Evolutionary conservation across 2,329 filamentous ascomycete species (phyloP).

Genomic region (Graphilbum ipis-grandicollis): DNA sequence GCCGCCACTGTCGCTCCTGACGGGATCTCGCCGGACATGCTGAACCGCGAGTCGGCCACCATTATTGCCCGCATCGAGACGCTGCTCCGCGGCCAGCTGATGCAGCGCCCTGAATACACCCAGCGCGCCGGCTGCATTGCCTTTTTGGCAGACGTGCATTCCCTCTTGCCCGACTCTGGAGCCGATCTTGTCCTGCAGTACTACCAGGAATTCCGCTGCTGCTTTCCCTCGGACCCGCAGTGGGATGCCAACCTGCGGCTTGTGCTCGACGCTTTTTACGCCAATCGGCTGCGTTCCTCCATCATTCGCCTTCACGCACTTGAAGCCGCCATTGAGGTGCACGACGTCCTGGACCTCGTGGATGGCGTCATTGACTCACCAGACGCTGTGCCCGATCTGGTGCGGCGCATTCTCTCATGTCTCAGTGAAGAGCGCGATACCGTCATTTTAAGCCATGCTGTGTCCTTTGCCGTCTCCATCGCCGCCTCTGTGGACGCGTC

Average conservation of each 20-base stretch:
- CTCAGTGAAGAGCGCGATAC: conserved; percentile 47
- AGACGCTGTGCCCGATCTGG: conserved; percentile 39
- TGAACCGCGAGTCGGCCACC: conserved; percentile 24
- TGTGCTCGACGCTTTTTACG: conserved; percentile 46
- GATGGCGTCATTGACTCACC: conserved; percentile 29
- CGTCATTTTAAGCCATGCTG: conserved; percentile 44
- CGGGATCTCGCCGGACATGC: conserved; percentile 19
- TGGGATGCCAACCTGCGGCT: conserved; percentile 49
- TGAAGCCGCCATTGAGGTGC: conserved; percentile 39
- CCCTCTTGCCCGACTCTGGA: conserved; percentile 45
- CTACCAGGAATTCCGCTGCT: conserved; percentile 50
- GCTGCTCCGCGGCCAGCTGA: conserved; percentile 21
- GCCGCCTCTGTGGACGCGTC: conserved; percentile 39
- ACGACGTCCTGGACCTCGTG: conserved; percentile 39
- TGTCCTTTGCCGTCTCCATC: conserved; percentile 47
- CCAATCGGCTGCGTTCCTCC: conserved; percentile 40
- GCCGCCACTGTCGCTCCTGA: too few relatives aligned
- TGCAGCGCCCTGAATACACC: conserved; percentile 31
- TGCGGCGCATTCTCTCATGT: conserved; percentile 41
- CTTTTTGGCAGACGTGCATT: conserved; percentile 46
- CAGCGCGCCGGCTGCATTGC: conserved; percentile 49
- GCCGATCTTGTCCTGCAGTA: conserved; percentile 48
- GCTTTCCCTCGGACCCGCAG: conserved; percentile 50
- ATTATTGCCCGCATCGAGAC: conserved; percentile 32
- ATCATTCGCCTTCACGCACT: conserved; percentile 46